These are phyloP conservation scores for Diversispora epigaea DNA, from an alignment of 192 early-diverging fungal genomes.

Conservation along the genomic window DNA sequence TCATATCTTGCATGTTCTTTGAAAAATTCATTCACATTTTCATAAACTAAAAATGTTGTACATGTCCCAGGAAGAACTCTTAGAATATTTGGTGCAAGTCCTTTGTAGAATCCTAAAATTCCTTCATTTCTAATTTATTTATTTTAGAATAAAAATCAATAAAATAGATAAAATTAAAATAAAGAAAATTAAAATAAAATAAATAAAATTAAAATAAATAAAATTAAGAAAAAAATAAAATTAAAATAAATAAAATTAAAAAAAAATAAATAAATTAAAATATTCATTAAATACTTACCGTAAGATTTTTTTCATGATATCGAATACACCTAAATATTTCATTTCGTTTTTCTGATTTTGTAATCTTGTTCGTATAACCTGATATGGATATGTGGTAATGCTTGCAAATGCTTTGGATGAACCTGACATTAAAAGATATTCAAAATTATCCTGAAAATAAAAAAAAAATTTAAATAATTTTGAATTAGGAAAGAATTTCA, in stretches of 20 bases:
- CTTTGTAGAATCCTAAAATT: slow-evolving; percentile 86
- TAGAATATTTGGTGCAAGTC: slow-evolving; percentile 81
- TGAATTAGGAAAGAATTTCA: not conserved
- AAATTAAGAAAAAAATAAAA: not conserved
- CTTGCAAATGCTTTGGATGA: slow-evolving; percentile 86
- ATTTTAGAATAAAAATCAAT: slow-evolving; percentile 3
- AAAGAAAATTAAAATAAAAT: not conserved
- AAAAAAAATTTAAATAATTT: not conserved
- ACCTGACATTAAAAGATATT: slow-evolving; percentile 83
- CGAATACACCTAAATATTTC: slow-evolving; percentile 71
- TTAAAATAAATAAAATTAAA: not conserved
- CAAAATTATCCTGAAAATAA: slow-evolving; percentile 47
- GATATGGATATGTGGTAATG: slow-evolving; percentile 89
- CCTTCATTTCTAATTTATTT: slow-evolving; percentile 60
- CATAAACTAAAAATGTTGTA: slow-evolving; percentile 96
- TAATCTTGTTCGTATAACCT: slow-evolving; percentile 83
- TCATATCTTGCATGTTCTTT: slow-evolving; percentile 54
- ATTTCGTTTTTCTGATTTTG: slow-evolving; percentile 59
- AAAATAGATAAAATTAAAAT: no score
- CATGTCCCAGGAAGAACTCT: slow-evolving; percentile 91
- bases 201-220: not conserved
- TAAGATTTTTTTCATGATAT: slow-evolving; percentile 69
- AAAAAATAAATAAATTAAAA: not conserved
- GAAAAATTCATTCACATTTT: slow-evolving; percentile 64
- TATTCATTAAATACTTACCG: slow-evolving; percentile 35